Evolutionary conservation across 768 basidiomycete genomes (phyloP), one percentile per base, ranked within the genome.

Genomic region (Myochromella boudieri): DNA sequence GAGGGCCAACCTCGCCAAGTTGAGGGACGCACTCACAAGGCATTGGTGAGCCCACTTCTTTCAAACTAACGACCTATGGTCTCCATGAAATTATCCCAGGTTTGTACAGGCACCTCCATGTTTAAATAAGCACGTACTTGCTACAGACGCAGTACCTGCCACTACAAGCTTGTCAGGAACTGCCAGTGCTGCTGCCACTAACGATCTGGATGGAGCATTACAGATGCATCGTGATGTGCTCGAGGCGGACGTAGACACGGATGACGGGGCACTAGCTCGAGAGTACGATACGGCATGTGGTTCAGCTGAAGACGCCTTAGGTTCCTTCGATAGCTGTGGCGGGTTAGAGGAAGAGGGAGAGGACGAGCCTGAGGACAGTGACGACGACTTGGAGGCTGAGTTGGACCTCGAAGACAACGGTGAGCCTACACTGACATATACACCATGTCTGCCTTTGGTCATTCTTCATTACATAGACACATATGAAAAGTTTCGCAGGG

Each of bases 261-360:
- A 37, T 6, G 37, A 37, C 17, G 15, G 22, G 11, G 14, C 37
- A 11, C 22, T 37, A 4, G 37, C 22, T 10, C 4, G 22, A 6
- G 9, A 37, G 17, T 37, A 37, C 37, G 37, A 37, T 15, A 24
- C 14, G 6, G 37, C 17, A 4, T 15, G 37, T 33, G 44, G 44
- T 5, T 33, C n/a, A 18, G 44, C 29, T 12, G 44, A 45, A 17
- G 43, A 10, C 15, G 44, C 29, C 11, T 36, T 45, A 17, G 44
- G 34, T 14, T 37, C 34, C 9, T 45, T 45, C 22, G 44, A 36
- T 28, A 45, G 6, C 37, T n/a, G n/a, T n/a, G 37, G 44, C 21
- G 44, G 44, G 3, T 26, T 36, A 2, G 44, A 45, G 24, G 34
- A 37, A 11, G 43, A 29, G 2, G 31, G 27, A 11, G 6, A n/a